Evolutionary conservation across 352 stramenopile genomes (phyloP).

Genomic region (Globisporangium irregulare): DNA sequence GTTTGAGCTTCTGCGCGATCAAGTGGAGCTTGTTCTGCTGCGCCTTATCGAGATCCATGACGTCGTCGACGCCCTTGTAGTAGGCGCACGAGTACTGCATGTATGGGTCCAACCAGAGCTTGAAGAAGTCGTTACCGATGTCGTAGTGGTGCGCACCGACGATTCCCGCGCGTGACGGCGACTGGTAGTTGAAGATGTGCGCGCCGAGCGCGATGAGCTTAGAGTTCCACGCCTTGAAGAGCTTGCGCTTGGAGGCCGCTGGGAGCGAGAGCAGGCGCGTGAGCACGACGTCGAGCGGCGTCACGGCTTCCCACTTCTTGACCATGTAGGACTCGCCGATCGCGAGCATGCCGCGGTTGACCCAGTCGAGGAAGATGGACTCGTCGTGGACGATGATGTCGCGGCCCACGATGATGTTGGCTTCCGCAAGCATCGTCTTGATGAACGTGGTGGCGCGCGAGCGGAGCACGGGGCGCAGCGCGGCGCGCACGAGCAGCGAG

Average conservation of each 20-base stretch:
- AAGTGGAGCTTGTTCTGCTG: conserved; percentile 87
- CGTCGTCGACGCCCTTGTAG: conserved; percentile 72
- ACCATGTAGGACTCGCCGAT: conserved; percentile 89
- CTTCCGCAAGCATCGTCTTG: conserved; percentile 75
- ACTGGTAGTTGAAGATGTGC: conserved; percentile 88
- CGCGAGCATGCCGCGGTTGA: conserved; percentile 78
- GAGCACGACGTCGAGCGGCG: conserved; percentile 73
- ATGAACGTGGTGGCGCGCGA: conserved; percentile 74
- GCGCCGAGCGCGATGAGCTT: conserved; percentile 73
- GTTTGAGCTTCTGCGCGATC: conserved; percentile 85
- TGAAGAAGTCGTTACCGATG: conserved; percentile 88
- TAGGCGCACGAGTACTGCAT: conserved; percentile 89
- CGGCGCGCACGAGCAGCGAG: conserved; percentile 61
- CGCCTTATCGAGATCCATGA: conserved; percentile 75
- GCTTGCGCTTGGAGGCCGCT: conserved; percentile 73
- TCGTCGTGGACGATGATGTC: conserved; percentile 83
- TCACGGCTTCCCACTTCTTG: conserved; percentile 84
- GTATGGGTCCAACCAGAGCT: conserved; percentile 84
- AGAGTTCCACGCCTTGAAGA: conserved; percentile 87
- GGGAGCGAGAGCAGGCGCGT: conserved; percentile 69
- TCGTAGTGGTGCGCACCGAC: conserved; percentile 86
- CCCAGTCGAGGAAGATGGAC: conserved; percentile 85
- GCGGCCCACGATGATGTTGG: conserved; percentile 76
- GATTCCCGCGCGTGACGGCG: conserved; percentile 74
- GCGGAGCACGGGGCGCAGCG: conserved; percentile 68